phyloP scores from a whole-genome alignment of 2,329 filamentous ascomycete genomes.

The Colletotrichum sp. region DNA sequence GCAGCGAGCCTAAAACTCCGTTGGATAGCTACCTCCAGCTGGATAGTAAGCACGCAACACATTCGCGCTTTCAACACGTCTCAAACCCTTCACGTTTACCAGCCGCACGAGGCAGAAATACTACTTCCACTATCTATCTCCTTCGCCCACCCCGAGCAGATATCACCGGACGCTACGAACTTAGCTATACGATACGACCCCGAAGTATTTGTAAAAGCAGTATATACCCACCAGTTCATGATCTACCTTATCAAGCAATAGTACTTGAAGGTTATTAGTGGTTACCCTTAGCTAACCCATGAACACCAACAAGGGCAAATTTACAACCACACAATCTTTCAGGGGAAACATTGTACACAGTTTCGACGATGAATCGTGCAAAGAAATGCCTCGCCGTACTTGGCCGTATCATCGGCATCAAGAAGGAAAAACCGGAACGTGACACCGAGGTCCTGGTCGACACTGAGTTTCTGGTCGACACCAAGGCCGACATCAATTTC shows the following conservation, averaged over 20 bases:
- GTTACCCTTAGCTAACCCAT: no score
- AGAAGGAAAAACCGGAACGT: neutral
- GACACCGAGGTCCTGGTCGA: neutral
- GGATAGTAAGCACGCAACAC: neutral
- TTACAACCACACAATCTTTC: no score
- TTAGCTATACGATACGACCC: neutral
- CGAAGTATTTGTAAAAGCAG: no score
- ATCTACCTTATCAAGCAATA: no score
- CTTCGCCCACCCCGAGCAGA: neutral
- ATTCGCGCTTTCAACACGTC: neutral
- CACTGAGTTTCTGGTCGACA: neutral
- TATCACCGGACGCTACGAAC: neutral
- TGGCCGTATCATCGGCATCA: neutral
- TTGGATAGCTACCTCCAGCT: neutral
- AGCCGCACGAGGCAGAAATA: neutral
- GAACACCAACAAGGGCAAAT: no score
- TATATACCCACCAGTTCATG: no score
- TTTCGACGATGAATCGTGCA: neutral
- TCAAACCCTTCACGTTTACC: neutral
- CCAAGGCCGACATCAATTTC: neutral
- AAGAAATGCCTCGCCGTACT: neutral
- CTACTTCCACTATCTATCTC: neutral
- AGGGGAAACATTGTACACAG: neutral
- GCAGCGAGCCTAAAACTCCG: neutral
- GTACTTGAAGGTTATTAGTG: no score